Evolutionary conservation across 768 basidiomycete genomes (phyloP), one percentile per base, ranked within the genome.

Genomic region (Chiua virens): DNA sequence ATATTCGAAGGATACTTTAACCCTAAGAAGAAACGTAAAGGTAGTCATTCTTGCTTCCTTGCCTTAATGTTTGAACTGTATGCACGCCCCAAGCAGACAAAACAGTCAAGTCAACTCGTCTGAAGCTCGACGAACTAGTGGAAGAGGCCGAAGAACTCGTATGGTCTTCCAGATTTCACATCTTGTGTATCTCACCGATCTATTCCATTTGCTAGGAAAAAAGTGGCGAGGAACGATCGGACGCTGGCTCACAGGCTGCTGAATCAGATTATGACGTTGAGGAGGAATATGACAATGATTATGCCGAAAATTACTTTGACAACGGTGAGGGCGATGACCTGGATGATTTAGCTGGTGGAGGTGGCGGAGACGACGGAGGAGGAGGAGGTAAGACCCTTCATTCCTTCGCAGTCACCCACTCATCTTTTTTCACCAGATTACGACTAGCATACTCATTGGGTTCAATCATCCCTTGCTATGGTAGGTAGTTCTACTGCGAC

Each of bases 221-320:
- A 59, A 87, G 86, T 1, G 79, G 78, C 21, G 83, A 85, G 7
- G 88, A 90, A 50, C 73, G 74, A 4, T 89, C 86, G 27, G 82
- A 87, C 15, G 77, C 68, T 22, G 87, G 81, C 20, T 88, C 87
- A 11, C 83, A 86, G 59, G 79, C 68, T 27, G 78, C 69, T 8
- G 82, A 83, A 36, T 83, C 81, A 22, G 89, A 92, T 66, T 92
- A 92, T 62, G 90, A 92, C 56, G 87, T 89, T 20, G 87, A 92
- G 28, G 92, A 95, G 66, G 90, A 92, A 60, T 91, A 92, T 62
- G 91, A 92, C 68, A 92, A 93, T 57, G 91, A 93, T 55, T 93
- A 93, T 55, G 90, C 86, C 3, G 87, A 88, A 54, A 90, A 93
- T 64, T 92, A 93, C 75, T 93, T 93, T 64, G 90, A 93, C 66